Conservation (phyloP, 179 eudicot genomes). For the Spinacia oleracea region DNA sequence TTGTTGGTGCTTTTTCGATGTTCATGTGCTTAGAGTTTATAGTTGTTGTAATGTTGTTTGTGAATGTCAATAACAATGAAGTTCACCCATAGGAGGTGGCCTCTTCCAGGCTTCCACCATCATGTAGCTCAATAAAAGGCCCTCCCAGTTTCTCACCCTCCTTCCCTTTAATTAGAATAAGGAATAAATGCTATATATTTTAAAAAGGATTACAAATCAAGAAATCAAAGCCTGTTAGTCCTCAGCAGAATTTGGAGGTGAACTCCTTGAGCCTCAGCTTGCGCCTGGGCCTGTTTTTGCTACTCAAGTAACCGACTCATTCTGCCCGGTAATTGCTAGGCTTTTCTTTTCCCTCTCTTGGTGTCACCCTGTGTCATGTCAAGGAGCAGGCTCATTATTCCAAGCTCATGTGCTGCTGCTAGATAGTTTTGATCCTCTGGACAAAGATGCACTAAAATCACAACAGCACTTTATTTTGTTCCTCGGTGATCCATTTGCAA, state of each 20-base stretch:
- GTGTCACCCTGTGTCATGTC: conserved; percentile 78
- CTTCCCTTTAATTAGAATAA: conserved; percentile 33
- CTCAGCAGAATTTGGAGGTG: conserved; percentile 36
- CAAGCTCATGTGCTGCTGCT: conserved; percentile 63
- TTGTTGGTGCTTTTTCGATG: no score
- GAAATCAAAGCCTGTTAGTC: conserved; percentile 29
- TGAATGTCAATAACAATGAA: no score
- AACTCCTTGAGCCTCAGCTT: conserved; percentile 38
- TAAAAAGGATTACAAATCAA: conserved; percentile 16
- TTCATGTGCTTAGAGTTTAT: no score
- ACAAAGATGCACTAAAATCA: conserved; percentile 82
- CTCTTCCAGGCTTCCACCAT: no score
- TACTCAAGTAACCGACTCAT: conserved; percentile 66
- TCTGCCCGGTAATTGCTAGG: conserved; percentile 71
- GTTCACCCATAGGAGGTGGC: no score
- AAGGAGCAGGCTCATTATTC: conserved; percentile 50
- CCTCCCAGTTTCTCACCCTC: conserved; percentile 21
- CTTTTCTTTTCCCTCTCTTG: conserved; percentile 86
- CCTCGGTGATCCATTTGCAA: conserved; percentile 80
- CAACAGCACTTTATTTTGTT: conserved; percentile 92
- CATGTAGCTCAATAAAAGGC: no score
- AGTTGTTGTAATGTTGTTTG: no score
- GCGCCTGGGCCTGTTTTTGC: conserved; percentile 57
- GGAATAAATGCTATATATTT: conserved; percentile 2
- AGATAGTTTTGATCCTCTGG: conserved; percentile 64